A percentile compares a stretch with the other conserved stretches of the same genome.
Evolutionary conservation across 208 protist genomes (phyloP).

Genomic region (Trypanosoma melophagium): DNA sequence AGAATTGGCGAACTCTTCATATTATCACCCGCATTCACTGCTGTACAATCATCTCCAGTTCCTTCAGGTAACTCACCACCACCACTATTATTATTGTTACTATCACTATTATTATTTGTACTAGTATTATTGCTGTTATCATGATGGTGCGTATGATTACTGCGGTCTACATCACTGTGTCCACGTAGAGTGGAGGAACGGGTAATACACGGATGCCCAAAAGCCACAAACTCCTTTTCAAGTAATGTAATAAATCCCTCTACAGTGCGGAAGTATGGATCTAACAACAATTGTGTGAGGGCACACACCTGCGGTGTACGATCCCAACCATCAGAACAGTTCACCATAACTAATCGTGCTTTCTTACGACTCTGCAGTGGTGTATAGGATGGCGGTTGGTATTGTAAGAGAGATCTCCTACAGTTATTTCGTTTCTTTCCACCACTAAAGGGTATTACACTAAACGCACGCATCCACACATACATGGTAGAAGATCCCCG

Average conservation of each 20-base stretch:
- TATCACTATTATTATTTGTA: too few species aligned
- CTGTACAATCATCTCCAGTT: too few species aligned
- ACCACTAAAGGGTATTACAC: slow-evolving; percentile 7
- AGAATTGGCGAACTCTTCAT: slow-evolving; percentile 72
- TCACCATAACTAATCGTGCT: slow-evolving; percentile 30
- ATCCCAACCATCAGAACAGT: slow-evolving; percentile 95
- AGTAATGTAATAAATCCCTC: slow-evolving; percentile 85
- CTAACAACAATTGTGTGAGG: slow-evolving; percentile 89
- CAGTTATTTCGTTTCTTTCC: not conserved
- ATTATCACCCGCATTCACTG: too few species aligned
- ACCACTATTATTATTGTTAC: too few species aligned
- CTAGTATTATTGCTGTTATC: not conserved
- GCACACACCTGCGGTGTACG: slow-evolving; percentile 89
- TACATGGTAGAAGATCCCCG: slow-evolving; percentile 23
- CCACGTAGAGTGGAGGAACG: slow-evolving; percentile 26
- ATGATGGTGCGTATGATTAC: not conserved
- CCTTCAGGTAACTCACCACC: too few species aligned
- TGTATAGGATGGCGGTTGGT: slow-evolving; percentile 17
- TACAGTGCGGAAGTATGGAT: slow-evolving; percentile 91
- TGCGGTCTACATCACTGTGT: not conserved
- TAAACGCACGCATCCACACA: slow-evolving; percentile 27
- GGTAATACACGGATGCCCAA: slow-evolving; percentile 91
- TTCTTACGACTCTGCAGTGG: slow-evolving; percentile 18
- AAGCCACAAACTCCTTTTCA: slow-evolving; percentile 94
- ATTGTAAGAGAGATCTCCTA: not conserved